phyloP scores from a whole-genome alignment of 345 rosid species.

The Hevea brasiliensis region DNA sequence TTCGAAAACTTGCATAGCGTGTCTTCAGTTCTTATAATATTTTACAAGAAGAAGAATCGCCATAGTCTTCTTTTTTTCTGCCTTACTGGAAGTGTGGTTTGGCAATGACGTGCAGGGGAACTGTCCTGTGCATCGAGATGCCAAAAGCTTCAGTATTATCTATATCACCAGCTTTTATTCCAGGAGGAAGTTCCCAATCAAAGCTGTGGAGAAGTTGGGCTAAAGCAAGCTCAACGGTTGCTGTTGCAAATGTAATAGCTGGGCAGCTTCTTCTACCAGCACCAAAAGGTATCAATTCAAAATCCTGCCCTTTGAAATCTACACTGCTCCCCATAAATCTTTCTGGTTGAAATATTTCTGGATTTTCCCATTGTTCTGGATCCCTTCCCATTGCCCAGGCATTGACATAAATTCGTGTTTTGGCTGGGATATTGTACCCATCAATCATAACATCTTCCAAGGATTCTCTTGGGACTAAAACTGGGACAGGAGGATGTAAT shows the following conservation, averaged over 20 bases:
- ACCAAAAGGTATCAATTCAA: constrained; percentile 14
- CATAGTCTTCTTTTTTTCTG: too few relatives aligned
- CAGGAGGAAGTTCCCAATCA: constrained; percentile 8
- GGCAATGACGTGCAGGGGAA: not conserved
- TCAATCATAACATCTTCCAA: not conserved
- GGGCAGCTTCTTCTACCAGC: constrained; percentile 11
- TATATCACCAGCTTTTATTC: not conserved
- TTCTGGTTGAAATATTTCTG: constrained; percentile 9
- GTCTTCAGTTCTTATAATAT: too few relatives aligned
- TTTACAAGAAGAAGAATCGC: too few relatives aligned
- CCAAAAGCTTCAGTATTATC: constrained; percentile 3
- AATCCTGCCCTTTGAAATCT: constrained; percentile 5
- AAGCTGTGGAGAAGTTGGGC: constrained; percentile 5
- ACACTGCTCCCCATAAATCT: not conserved
- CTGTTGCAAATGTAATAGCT: not conserved
- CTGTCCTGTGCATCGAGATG: not conserved
- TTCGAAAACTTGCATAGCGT: too few relatives aligned
- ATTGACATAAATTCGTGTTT: constrained; percentile 1
- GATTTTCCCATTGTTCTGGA: not conserved
- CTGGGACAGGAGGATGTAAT: constrained; percentile 5
- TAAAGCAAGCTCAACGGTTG: not conserved
- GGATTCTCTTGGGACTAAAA: constrained; percentile 3
- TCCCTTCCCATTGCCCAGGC: constrained; percentile 10
- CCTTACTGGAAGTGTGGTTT: too few relatives aligned
- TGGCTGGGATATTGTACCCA: constrained; percentile 1